Base-by-base conservation (phyloP, 2,329 filamentous ascomycete genomes). In the Bisporella sp. region DNA sequence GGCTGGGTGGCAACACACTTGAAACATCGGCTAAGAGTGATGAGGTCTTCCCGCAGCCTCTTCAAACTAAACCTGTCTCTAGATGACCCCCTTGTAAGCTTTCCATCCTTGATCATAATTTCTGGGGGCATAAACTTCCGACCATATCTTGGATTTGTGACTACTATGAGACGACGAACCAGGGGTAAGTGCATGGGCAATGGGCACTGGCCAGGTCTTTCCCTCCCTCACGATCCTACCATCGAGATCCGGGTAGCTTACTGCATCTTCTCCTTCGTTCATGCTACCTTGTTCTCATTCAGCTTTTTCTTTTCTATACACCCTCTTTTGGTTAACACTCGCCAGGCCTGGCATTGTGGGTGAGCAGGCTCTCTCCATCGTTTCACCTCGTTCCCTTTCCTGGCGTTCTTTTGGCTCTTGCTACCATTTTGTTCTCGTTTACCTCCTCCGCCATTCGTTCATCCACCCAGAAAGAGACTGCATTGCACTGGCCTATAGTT, bases 401-500 rank as follows among this genome's bases (percentile, higher is more conserved):
- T 45, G 30, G 58, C 54, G 46, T 49, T 59, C 57, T 60, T 51
- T 62, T 60, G 57, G 59, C 51, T 52, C 45, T 52, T 55, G 45
- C 47, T 54, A 21, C 21, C 21, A 21, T 21, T 21, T 21, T 21
- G 21, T 21, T 50, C 54, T 50, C 55, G 49, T 45, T 50, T 49
- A 47, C 31, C 51, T 48, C 30, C 45, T 52, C 49, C 48, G 44
- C 41, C 35, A 46, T 29, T 46, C 45, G 5, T 11, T 6, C n/a
- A 21, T 39, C 44, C 41, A 48, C 8, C 49, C 40, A 21, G 44
- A 43, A 44, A 39, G 28, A 43, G 9, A 33, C 41, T 40, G 29
- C n/a, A 45, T 31, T 13, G 51, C 52, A 47, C 55, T 54, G 48
- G 41, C 51, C 55, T 53, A 49, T 43, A 28, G 50, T 54, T 53